These are phyloP conservation scores for Podospora conica DNA, from an alignment of 495 filamentous ascomycete genomes.

Conservation along the genomic window DNA sequence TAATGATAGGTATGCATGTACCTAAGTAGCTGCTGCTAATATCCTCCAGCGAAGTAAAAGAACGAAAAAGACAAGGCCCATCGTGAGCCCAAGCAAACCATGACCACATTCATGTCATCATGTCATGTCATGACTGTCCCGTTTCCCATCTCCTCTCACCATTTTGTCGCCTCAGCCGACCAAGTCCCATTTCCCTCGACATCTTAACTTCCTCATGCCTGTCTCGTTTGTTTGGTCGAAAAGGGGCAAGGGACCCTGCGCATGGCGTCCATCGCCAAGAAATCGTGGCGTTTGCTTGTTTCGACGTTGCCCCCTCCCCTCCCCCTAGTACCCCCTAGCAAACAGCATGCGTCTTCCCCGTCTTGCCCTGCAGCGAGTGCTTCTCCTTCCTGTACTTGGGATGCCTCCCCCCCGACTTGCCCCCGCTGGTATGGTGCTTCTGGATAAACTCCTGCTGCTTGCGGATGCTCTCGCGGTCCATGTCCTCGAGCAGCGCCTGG, in stretches of 20 bases:
- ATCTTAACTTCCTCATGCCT: not conserved
- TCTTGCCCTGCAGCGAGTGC: slow-evolving; percentile 81
- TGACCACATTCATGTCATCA: not conserved
- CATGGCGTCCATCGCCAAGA: not conserved
- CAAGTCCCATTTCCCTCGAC: no score
- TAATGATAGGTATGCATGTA: no score
- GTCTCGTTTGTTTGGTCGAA: not conserved
- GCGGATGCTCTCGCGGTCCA: slow-evolving; percentile 63
- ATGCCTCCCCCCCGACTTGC: slow-evolving; percentile 55
- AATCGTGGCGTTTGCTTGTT: not conserved
- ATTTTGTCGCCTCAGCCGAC: no score
- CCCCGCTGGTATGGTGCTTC: slow-evolving; percentile 48
- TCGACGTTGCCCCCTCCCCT: not conserved
- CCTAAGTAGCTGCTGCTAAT: not conserved
- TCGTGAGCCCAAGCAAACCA: no score
- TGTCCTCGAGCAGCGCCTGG: slow-evolving; percentile 57
- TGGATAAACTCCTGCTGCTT: slow-evolving; percentile 60
- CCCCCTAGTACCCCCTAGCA: slow-evolving; percentile 46
- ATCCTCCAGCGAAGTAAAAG: not conserved
- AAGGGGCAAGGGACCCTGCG: not conserved
- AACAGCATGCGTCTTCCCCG: slow-evolving; percentile 78
- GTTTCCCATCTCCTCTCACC: not conserved
- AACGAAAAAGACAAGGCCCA: not conserved
- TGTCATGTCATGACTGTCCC: no score
- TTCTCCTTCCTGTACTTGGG: slow-evolving; percentile 63